Evolutionary conservation across 2,329 filamentous ascomycete genomes (phyloP).

Genomic region (Aspergillus sp.): DNA sequence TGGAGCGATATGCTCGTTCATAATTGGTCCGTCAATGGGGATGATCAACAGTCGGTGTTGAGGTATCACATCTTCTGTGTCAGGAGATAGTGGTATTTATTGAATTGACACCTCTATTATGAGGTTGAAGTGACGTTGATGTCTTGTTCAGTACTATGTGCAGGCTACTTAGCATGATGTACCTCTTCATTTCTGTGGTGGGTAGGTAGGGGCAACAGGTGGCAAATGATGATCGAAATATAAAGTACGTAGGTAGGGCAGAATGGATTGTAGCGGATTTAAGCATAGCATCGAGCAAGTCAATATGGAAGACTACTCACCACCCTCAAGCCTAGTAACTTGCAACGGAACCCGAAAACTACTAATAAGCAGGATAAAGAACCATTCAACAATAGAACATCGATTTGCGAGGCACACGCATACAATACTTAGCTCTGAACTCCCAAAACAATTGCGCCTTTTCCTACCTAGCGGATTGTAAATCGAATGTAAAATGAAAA

Average conservation of each 20-base stretch:
- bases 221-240: too few species aligned
- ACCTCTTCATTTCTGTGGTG: too few species aligned
- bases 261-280: neutral
- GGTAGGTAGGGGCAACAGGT: too few species aligned
- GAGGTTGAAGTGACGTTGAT: neutral
- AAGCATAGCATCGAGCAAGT: neutral
- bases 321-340: neutral
- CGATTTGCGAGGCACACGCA: neutral
- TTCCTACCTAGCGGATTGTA: conserved; percentile 10
- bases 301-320: neutral
- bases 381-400: neutral
- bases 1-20: neutral
- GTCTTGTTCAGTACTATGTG: too few species aligned
- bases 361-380: neutral
- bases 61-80: neutral
- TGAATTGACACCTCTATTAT: neutral
- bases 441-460: conserved; percentile 14
- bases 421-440: conserved; percentile 5
- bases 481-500: conserved; percentile 4
- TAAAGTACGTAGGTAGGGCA: neutral
- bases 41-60: neutral
- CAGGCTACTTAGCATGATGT: too few species aligned
- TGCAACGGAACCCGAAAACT: neutral
- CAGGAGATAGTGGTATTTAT: neutral
- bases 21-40: neutral